Percentiles rank a stretch among this genome's conserved stretches.
Conservation (phyloP, 208 protist species). For the Leishmania gerbilli region DNA sequence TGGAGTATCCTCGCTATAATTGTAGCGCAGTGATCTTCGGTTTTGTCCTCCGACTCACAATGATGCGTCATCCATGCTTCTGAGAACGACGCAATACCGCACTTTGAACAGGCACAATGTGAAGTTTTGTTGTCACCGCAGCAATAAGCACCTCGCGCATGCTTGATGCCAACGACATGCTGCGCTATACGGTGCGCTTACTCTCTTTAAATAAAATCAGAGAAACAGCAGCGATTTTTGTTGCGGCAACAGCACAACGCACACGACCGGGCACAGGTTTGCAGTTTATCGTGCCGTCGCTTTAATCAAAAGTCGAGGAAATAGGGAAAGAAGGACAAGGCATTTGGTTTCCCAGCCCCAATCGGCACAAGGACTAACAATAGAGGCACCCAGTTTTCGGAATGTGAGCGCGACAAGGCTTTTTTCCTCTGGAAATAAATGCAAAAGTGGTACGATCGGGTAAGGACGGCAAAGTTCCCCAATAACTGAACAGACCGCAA, state of each 20-base stretch:
- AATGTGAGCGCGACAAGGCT: not conserved
- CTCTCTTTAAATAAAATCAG: conserved; percentile 35
- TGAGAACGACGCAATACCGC: conserved; percentile 22
- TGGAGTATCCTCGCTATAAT: conserved; percentile 17
- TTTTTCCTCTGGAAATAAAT: not conserved
- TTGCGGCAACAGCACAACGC: conserved; percentile 28
- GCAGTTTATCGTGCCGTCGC: conserved; percentile 19
- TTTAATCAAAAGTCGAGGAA: not conserved
- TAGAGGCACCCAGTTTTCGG: not conserved
- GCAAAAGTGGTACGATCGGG: not conserved
- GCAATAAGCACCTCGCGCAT: conserved; percentile 31
- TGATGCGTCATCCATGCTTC: conserved; percentile 23
- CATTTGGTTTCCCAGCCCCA: not conserved
- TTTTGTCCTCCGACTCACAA: not conserved
- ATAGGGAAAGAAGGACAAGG: not conserved
- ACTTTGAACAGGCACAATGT: conserved; percentile 14
- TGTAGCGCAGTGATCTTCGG: conserved; percentile 34
- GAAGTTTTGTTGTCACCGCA: not conserved
- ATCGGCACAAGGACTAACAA: not conserved
- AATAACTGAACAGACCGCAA: not conserved
- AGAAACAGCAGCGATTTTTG: conserved; percentile 25
- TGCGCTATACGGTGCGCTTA: conserved; percentile 32
- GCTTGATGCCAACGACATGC: conserved; percentile 14
- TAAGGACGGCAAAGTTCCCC: not conserved
- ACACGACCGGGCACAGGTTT: conserved; percentile 18